Base-by-base conservation (phyloP, 2,329 filamentous ascomycete genomes). In the Botrytis deweyae region DNA sequence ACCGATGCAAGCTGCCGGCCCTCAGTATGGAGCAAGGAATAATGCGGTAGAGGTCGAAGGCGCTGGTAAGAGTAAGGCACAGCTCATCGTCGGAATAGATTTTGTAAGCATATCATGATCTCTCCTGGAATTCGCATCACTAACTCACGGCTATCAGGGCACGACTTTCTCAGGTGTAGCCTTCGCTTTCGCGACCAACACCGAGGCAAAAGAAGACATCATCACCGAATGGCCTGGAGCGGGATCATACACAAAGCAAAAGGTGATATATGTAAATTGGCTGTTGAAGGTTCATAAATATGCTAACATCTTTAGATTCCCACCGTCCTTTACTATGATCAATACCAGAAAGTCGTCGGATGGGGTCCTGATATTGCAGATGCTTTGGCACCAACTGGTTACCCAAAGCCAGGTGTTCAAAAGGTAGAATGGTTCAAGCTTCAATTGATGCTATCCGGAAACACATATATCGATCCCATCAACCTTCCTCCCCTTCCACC, bases 381-480 rank as follows among this genome's bases (percentile, higher is more conserved):
- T 84, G 96, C 96, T 77, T 89, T 98, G 77, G 95, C 96, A 71
- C 96, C 96, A 44, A 98, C 96, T 59, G 96, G 96, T 76, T 98
- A 98, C 83, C 96, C 96, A 78, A 98, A 98, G 86, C 93, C 93
- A 49, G 95, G 95, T 77, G 95, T 99, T 78, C 96, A 98, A 84
- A 98, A 98, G 86, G 95, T 98, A 38, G 96, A 98, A 85, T 99
- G 96, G 96, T 98, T 99, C 89, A 98, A 98, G 87, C 89, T 99
- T 78, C 96, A 99, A 85, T 90, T 99, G 73, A 98, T 98, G 96
- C 88, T 98, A 76, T 98, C 94, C 75, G 96, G 96, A 76, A 98
- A 98, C 87, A 98, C 96, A 63, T 98, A 98, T 84, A 98, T 98
- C 82, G 96, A 98, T 83, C 96, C 96, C 76, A 98, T 98, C 86